Percentiles rank a stretch among this genome's conserved stretches.
phyloP scores from a whole-genome alignment of 2,329 filamentous ascomycete genomes.

The Triangularia setosa region DNA sequence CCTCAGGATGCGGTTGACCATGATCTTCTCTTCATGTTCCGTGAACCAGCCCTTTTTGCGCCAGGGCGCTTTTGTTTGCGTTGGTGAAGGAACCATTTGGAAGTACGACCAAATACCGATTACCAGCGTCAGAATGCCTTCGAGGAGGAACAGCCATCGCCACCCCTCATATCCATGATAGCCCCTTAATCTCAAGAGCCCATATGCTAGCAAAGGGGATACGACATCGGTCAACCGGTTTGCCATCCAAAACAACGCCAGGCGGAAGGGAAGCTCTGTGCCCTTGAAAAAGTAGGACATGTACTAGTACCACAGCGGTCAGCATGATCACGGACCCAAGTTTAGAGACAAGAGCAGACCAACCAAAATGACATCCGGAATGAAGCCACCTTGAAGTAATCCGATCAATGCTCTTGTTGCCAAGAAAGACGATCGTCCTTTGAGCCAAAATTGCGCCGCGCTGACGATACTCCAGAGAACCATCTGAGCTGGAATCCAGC shows the following conservation, averaged over 20 bases:
- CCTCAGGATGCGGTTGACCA: constrained; percentile 56
- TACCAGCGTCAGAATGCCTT: constrained; percentile 42
- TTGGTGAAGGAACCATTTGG: constrained; percentile 44
- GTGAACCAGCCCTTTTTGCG: constrained; percentile 59
- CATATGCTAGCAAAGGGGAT: constrained; percentile 50
- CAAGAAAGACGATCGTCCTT: constrained; percentile 39
- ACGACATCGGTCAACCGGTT: constrained; percentile 50
- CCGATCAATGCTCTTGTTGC: constrained; percentile 40
- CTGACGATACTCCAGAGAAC: constrained; percentile 20
- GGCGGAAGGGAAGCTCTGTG: constrained; percentile 58
- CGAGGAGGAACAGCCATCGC: constrained; percentile 46
- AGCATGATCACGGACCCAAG: background rate
- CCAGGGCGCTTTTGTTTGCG: constrained; percentile 50
- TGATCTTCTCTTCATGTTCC: constrained; percentile 57
- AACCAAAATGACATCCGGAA: constrained; percentile 47
- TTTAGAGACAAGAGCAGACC: background rate
- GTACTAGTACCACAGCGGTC: constrained; percentile 35
- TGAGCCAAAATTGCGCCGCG: constrained; percentile 38
- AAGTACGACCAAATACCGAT: constrained; percentile 43
- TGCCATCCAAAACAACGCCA: constrained; percentile 64
- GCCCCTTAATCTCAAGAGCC: constrained; percentile 49
- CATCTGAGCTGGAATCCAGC: constrained; percentile 27
- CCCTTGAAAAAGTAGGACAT: constrained; percentile 68
- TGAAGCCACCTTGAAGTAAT: constrained; percentile 39
- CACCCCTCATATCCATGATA: constrained; percentile 49